Evolutionary conservation across 495 filamentous ascomycete species (phyloP), one percentile per base, ranked within the genome.

Genomic region (Podospora tetraspora): DNA sequence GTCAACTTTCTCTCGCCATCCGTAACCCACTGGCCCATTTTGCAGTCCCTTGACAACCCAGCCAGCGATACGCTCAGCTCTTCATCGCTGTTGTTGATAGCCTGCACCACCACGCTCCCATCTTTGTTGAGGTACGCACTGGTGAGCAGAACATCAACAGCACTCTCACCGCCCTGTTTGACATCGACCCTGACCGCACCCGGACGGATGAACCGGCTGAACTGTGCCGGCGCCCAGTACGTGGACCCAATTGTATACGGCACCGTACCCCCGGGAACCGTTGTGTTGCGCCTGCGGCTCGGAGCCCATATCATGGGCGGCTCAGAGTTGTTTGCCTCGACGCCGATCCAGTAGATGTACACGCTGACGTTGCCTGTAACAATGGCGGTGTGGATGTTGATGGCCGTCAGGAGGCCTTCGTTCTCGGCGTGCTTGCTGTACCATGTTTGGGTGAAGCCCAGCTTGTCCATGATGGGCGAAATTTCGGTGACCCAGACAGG

Each of bases 371-470:
- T 83, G 1, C 76, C 78, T 21, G 76, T 74, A 4, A 75, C 75
- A 27, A 87, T 69, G 4, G 76, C 81, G 8, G 76, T 72, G 34
- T 80, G 79, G 43, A 88, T 84, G 63, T 81, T 80, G 58, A 79
- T 80, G 1, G 85, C 86, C 82, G 83, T 86, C 5, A 79, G 79
- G 27, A 87, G 66, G 3, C 85, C 86, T 66, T 88, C 85, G 52
- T 79, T 80, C 19, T 73, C 72, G 19, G 67, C 59, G 23, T 57
- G 16, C 63, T 67, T 77, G 57, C 71, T 61, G 63, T 83, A 84
- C 82, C 85, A 87, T 3, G 76, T 79, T 32, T 79, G 75, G 32
- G 76, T 77, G 58, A 71, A 62, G 32, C 64, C 72, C 69, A 83
- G 37, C 57, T 70, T 19, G 61, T 68, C 57, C 70, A 70, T 74